Conservation (phyloP, 176 grass and related monocot species). For the Ananas comosus region DNA sequence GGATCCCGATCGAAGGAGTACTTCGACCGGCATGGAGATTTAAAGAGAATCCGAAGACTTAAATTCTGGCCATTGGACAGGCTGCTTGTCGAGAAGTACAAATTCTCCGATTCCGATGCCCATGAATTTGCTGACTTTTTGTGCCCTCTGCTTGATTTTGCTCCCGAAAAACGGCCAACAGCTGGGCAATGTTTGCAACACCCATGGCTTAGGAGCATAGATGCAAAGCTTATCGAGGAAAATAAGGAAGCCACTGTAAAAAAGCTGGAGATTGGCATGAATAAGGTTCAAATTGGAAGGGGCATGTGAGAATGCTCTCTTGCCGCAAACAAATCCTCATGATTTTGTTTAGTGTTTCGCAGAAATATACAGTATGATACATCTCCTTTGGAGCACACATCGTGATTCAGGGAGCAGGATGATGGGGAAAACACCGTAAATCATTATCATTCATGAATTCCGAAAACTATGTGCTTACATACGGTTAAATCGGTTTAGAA, state of each 20-base stretch:
- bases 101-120: slow-evolving; percentile 51
- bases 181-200: slow-evolving; percentile 63
- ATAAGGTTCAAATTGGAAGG: background rate
- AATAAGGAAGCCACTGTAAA: slow-evolving; percentile 11
- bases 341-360: background rate
- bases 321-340: background rate
- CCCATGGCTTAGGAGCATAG: slow-evolving; percentile 52
- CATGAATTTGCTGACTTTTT: slow-evolving; percentile 61
- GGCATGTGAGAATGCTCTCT: slow-evolving; percentile 3
- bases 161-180: slow-evolving; percentile 69
- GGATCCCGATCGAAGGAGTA: slow-evolving; percentile 82
- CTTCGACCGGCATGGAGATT: slow-evolving; percentile 89
- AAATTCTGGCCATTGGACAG: slow-evolving; percentile 64
- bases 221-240: slow-evolving; percentile 18
- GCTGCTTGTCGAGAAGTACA: slow-evolving; percentile 71
- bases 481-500: too few species aligned
- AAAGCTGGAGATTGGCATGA: slow-evolving; percentile 19
- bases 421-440: too few species aligned
- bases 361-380: background rate
- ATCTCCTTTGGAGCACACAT: background rate
- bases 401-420: slow-evolving; percentile 3
- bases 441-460: too few species aligned
- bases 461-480: too few species aligned
- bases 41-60: slow-evolving; percentile 86
- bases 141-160: slow-evolving; percentile 68